Evolutionary conservation across 129 eudicot genomes (phyloP), one percentile per base, ranked within the genome.

Genomic region (Sambucus nigra): DNA sequence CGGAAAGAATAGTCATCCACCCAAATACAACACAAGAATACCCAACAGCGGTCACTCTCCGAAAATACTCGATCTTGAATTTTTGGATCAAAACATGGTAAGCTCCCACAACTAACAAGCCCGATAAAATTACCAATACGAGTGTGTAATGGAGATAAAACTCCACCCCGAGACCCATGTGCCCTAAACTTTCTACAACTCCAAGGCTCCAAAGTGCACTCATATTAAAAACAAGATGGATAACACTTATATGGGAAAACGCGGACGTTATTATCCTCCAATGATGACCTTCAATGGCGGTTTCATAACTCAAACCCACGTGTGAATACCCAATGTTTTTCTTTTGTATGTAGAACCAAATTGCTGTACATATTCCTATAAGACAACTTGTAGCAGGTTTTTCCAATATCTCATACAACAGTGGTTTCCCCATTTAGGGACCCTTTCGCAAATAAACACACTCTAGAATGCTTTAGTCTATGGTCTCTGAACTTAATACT

Each of bases 191-290:
- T 67, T 91, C 99, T 38, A 91, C 82, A 69, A 74, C 78, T 24
- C 95, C 98, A 64, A 91, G 80, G 60, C 98, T 91, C 99, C 99
- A 91, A 69, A 91, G 89, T 6, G 99, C 91, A 71, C 95, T 91
- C 99, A 91, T 91, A 19, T 91, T 91, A 51, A 91, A 91, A 47
- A 86, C 95, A 64, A 91, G 88, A 70, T 91, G 99, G 42, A 91
- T 69, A 67, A 86, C 73, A 59, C 95, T 91, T 23, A 91, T 82
- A 47, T 91, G 99, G 0, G 99, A 91, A 69, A 91, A 82, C 0
- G 99, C 94, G n/a, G 94, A 86, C 2, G 99, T 91, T 46, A 91
- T 86, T 44, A 91, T 72, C 72, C 99, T 74, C 95, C 95, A 91
- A 77, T 91, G 71, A 50, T 91, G 99, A 25, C 99, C 99, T 60